Conservation (phyloP, 192 early-diverging fungal genomes). For the Coemansia sp. region DNA sequence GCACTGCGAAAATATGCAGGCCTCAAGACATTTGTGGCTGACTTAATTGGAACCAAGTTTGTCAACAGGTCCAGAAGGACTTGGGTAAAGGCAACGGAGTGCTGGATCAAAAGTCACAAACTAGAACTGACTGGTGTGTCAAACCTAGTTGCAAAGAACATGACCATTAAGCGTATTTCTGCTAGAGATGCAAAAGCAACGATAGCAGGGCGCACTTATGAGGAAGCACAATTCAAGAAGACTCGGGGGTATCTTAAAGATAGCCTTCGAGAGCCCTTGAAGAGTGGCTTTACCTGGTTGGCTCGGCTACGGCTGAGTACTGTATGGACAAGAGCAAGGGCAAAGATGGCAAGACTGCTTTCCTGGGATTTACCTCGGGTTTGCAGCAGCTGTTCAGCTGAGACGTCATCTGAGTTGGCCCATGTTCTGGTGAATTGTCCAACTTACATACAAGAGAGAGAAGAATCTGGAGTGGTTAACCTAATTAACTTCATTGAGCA, state of each 20-base stretch:
- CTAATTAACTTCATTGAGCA: background rate
- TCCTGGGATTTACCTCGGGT: background rate
- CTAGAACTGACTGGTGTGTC: background rate
- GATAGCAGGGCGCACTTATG: background rate
- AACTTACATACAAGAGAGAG: background rate
- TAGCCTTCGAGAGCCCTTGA: conserved; percentile 5
- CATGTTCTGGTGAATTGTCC: conserved; percentile 1
- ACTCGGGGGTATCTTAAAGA: background rate
- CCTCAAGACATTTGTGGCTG: conserved; percentile 2
- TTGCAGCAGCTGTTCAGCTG: background rate
- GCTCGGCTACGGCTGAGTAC: background rate
- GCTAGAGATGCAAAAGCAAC: background rate
- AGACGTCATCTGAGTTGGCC: background rate
- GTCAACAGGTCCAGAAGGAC: background rate
- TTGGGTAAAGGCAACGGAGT: conserved; percentile 1
- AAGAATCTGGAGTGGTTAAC: too few species aligned
- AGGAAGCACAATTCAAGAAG: background rate
- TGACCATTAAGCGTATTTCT: background rate
- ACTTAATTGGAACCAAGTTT: conserved; percentile 1
- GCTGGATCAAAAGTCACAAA: background rate
- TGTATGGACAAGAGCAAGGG: background rate
- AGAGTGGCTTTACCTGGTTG: background rate
- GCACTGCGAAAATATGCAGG: background rate
- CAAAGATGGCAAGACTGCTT: background rate
- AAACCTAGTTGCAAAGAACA: background rate